phyloP scores from a whole-genome alignment of 225 moss, liverwort and hornwort species.

The Neckera pumila region DNA sequence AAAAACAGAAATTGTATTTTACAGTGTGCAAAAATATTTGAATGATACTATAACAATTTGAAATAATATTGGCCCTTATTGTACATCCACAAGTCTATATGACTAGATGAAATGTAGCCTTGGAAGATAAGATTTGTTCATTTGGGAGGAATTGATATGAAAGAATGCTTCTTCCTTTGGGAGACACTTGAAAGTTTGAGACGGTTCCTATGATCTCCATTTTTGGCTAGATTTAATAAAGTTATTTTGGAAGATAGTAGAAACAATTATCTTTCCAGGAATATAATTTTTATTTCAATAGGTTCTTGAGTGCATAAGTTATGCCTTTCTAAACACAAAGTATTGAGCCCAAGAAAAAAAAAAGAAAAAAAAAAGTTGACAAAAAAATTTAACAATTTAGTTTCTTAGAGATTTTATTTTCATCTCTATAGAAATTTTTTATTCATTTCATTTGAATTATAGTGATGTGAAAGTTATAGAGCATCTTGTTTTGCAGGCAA shows the following conservation, averaged over 20 bases:
- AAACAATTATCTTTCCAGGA: rapidly evolving
- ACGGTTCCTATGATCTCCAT: rapidly evolving
- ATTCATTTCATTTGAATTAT: background rate
- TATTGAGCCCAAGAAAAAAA: rapidly evolving
- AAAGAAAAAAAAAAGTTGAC: rapidly evolving
- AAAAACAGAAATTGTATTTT: background rate
- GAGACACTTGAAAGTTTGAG: background rate
- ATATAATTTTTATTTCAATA: too few species aligned
- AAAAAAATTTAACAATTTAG: too few species aligned
- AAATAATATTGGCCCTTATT: background rate
- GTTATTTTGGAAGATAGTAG: rapidly evolving
- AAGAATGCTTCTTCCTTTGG: rapidly evolving
- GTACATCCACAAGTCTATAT: background rate
- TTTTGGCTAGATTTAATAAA: background rate
- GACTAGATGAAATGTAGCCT: background rate
- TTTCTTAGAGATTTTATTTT: background rate
- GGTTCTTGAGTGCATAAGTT: rapidly evolving
- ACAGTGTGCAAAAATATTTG: rapidly evolving
- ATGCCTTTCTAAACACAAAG: rapidly evolving
- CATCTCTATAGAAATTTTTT: rapidly evolving
- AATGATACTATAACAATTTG: background rate
- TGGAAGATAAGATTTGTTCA: rapidly evolving
- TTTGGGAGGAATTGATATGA: background rate
- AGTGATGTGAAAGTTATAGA: background rate
- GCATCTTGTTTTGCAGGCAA: background rate